Evolutionary conservation across 179 eudicot genomes (phyloP), one percentile per base, ranked within the genome.

Genomic region (Spergularia azorica): DNA sequence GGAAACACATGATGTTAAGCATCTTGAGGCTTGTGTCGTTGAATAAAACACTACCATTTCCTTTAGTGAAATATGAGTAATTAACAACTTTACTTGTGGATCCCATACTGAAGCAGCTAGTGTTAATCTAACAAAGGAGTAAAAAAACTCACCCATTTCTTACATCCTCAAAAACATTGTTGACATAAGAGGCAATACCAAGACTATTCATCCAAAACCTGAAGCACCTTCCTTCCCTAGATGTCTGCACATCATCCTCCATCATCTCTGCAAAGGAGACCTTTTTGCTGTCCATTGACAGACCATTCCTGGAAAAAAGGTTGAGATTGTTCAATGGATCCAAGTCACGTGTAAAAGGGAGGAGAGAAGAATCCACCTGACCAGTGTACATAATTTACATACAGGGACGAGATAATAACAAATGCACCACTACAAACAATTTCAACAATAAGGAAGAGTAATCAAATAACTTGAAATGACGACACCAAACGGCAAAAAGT

Each of bases 181-280:
- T 90, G 32, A 92, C 90, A 69, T 89, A 90, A 54, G 91, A 81
- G 76, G 84, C 73, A 79, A 83, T 87, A 39, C 94, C 94, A 79
- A 90, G 90, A 83, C 97, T 92, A 73, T 92, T 92, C 83, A 92
- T 92, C 97, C 97, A 92, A 70, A 92, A 81, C 67, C 97, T 82
- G 76, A 90, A 92, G 86, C 92, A 89, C 77, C 97, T 87, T 75
- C 89, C 97, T 71, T 92, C 97, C 80, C 97, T 85, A 71, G 94
- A 92, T 71, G 90, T 89, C 77, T 79, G 90, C 74, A 86, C 91
- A 80, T 92, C 94, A 78, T 92, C 97, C 1, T 90, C 84, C 92
- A 92, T 90, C 92, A 89, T 92, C 84, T 92, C 97, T 16, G 97
- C 97, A 84, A 89, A 90, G 14, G 94, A 87, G 58, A 85, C 64